Evolutionary conservation across 441 rosid genomes (phyloP), one percentile per base, ranked within the genome.

Genomic region (Euphorbia schlechtendalii): DNA sequence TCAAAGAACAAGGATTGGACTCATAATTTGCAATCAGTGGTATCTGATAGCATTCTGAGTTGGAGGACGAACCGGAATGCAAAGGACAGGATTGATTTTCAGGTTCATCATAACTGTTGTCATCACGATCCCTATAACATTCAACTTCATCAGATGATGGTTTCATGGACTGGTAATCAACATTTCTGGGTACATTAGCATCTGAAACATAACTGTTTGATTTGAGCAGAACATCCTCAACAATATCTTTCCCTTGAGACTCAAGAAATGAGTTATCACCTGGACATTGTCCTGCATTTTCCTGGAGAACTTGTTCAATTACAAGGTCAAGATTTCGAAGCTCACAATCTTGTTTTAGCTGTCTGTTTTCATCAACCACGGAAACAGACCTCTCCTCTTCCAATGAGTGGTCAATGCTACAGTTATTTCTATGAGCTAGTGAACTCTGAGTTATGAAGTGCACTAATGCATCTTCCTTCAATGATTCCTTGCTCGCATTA

Each of bases 81-180:
- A 54, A 58, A 71, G 74, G 66, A 68, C 67, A 45, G 64, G 68
- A 61, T 62, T 75, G 77, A 73, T 66, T 68, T 52, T 51, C 61
- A 43, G 40, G 40, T 34, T 34, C 40, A 34, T 34, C 40, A 34
- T 34, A 34, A 34, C 15, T 65, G 59, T 73, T 66, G 18, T 52
- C 65, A 51, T 27, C 76, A 49, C 56, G 56, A 61, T 80, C 49
- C 63, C 69, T 9, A 40, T 1, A 40, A 40, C 45, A 40, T 40
- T 40, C 45, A 40, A 40, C 15, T 9, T 40, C 8, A 15, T 40
- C 74, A 72, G 43, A 70, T 66, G 57, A 41, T 48, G 20, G 61
- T 32, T 64, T 74, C 20, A 32, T 45, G 45, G 60, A 59, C 58
- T 41, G 59, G 38, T 64, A 69, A 24, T 30, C 73, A 9, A 52